phyloP scores from a whole-genome alignment of 148 eudicot species.

The Selenicereus undatus region DNA sequence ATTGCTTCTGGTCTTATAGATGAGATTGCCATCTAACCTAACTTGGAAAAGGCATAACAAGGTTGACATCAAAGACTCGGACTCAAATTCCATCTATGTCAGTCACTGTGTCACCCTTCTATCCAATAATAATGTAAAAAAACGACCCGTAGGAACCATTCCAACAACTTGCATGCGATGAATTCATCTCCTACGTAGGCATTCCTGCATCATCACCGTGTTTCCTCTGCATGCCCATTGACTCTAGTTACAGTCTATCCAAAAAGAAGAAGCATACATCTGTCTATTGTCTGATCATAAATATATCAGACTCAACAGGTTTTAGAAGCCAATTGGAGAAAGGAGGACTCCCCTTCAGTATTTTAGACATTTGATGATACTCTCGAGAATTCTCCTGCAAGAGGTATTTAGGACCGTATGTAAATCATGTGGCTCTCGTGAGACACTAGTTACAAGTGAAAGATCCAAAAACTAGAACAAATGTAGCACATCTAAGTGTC shows the following conservation, averaged over 20 bases:
- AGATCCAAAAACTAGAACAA: neutral
- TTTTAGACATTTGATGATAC: slow-evolving; percentile 50
- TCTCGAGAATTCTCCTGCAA: slow-evolving; percentile 61
- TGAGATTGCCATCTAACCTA: neutral
- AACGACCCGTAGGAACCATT: neutral
- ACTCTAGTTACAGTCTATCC: neutral
- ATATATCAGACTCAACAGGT: slow-evolving; percentile 62
- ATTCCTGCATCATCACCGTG: neutral
- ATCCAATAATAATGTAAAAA: neutral
- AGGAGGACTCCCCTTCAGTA: slow-evolving; percentile 55
- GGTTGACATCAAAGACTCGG: neutral
- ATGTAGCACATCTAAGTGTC: neutral
- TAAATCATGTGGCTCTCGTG: neutral
- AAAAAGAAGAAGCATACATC: neutral
- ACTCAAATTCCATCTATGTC: neutral
- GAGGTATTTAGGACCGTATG: neutral
- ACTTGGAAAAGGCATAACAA: neutral
- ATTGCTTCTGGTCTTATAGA: neutral
- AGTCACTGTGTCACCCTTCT: neutral
- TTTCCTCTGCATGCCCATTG: neutral
- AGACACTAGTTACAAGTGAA: neutral
- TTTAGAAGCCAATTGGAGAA: slow-evolving; percentile 71
- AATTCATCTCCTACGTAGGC: neutral
- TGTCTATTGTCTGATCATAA: slow-evolving; percentile 17
- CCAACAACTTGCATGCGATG: neutral